Percentiles rank a stretch among this genome's conserved stretches.
Conservation (phyloP, 2,329 filamentous ascomycete genomes). For the Clarireedia monteithiana region DNA sequence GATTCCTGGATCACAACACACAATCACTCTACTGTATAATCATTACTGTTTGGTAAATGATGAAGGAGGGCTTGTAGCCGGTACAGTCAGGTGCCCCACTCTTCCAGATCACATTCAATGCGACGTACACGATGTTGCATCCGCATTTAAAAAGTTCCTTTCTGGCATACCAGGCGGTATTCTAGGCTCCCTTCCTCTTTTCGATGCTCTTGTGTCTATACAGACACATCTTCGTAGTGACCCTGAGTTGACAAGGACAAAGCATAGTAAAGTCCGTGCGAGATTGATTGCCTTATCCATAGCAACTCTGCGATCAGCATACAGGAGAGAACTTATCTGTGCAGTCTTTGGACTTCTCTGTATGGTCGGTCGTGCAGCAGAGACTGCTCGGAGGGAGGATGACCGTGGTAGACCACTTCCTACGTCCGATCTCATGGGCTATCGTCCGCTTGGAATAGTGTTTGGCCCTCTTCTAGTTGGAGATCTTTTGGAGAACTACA, state of each 20-base stretch:
- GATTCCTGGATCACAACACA: constrained; percentile 47
- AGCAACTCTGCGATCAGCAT: constrained; percentile 49
- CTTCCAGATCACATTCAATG: constrained; percentile 53
- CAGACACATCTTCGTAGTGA: constrained; percentile 46
- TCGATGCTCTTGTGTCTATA: constrained; percentile 55
- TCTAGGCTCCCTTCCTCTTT: constrained; percentile 52
- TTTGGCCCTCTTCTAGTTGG: constrained; percentile 59
- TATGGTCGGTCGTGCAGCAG: constrained; percentile 50
- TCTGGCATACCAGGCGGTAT: constrained; percentile 57
- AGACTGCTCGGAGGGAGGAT: constrained; percentile 45
- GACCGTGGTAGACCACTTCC: constrained; percentile 43
- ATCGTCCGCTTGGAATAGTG: constrained; percentile 52
- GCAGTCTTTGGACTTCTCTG: constrained; percentile 59
- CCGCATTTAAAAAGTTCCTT: constrained; percentile 59
- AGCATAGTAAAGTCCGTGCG: constrained; percentile 49
- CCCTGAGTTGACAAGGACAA: constrained; percentile 44
- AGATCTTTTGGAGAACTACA: constrained; percentile 46
- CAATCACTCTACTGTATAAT: constrained; percentile 52
- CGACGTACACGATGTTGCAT: constrained; percentile 57
- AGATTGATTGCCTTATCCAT: constrained; percentile 59
- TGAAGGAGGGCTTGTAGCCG: constrained; percentile 40
- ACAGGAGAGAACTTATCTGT: constrained; percentile 55
- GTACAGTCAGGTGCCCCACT: constrained; percentile 50
- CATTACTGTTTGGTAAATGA: constrained; percentile 51
- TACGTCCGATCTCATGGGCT: constrained; percentile 55